Base-by-base conservation (phyloP, 371 early-diverging fungal species). In the Mycotypha africana region DNA sequence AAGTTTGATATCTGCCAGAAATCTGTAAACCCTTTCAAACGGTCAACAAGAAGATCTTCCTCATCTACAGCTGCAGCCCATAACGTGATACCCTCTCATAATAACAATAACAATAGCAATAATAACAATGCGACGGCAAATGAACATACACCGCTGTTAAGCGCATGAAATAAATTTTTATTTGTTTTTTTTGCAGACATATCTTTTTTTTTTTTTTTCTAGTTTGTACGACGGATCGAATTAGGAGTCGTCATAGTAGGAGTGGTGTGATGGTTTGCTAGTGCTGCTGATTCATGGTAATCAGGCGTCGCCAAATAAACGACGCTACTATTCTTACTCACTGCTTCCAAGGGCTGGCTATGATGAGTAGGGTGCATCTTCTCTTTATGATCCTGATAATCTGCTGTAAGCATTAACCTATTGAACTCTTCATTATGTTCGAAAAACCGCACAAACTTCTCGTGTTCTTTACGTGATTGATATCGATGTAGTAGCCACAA, bases 1-100 rank as follows among this genome's bases (percentile, higher is more conserved):
- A 70, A 70, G 48, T 59, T 59, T 44, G 71, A 70, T 54, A 64
- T 70, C 34, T 70, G 67, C 41, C 65, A 64, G 46, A 65, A 63
- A 34, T 49, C 48, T 14, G 56, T 46, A 11, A 38, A 38, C 42
- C n/a, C n/a, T n/a, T n/a, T n/a, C n/a, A n/a, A n/a, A n/a, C n/a
- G n/a, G n/a, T n/a, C n/a, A n/a, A n/a, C n/a, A n/a, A n/a, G n/a
- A n/a, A n/a, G n/a, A n/a, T n/a, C n/a, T n/a, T n/a, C n/a, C n/a
- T n/a, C n/a, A n/a, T n/a, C n/a, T n/a, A n/a, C n/a, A n/a, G n/a
- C n/a, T n/a, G n/a, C n/a, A n/a, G n/a, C n/a, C n/a, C n/a, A n/a
- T n/a, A n/a, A n/a, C n/a, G n/a, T n/a, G n/a, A n/a, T n/a, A n/a
- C n/a, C n/a, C n/a, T n/a, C n/a, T n/a, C n/a, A n/a, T n/a, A n/a